phyloP scores from a whole-genome alignment of 805 yeast genomes.

The Torulaspora delbrueckii region DNA sequence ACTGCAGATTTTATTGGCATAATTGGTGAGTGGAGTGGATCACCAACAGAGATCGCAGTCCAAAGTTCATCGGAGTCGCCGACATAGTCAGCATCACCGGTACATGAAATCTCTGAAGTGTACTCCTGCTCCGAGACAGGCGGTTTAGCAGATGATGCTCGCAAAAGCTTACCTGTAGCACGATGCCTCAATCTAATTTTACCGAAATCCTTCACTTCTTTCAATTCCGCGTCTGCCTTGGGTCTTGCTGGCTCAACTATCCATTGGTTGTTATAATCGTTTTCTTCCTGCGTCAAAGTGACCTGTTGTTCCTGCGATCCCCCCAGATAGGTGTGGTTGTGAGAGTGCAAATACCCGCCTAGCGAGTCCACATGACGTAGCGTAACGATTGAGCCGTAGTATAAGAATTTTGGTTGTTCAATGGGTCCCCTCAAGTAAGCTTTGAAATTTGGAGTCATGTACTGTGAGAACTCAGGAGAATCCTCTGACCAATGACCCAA shows the following conservation, averaged over 20 bases:
- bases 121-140: constrained; percentile 90
- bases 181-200: constrained; percentile 66
- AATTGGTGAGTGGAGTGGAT: constrained; percentile 35
- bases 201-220: constrained; percentile 47
- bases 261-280: constrained; percentile 69
- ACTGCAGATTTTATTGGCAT: constrained; percentile 65
- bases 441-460: constrained; percentile 65
- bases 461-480: constrained; percentile 27
- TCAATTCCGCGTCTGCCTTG: constrained; percentile 27
- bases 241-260: constrained; percentile 45
- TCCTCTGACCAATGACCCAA: constrained; percentile 17
- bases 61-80: constrained; percentile 72
- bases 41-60: constrained; percentile 49
- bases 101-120: constrained; percentile 72
- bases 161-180: constrained; percentile 59
- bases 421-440: constrained; percentile 44
- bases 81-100: constrained; percentile 55
- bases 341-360: constrained; percentile 82
- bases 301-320: constrained; percentile 79
- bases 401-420: constrained; percentile 54
- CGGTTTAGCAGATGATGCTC: constrained; percentile 66
- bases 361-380: constrained; percentile 63
- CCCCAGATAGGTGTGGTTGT: constrained; percentile 52
- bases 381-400: constrained; percentile 66
- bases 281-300: constrained; percentile 58